A percentile compares a stretch with the other conserved stretches of the same genome.
Evolutionary conservation across 495 filamentous ascomycete genomes (phyloP).

Genomic region (Staphylotrichum tortipilum): DNA sequence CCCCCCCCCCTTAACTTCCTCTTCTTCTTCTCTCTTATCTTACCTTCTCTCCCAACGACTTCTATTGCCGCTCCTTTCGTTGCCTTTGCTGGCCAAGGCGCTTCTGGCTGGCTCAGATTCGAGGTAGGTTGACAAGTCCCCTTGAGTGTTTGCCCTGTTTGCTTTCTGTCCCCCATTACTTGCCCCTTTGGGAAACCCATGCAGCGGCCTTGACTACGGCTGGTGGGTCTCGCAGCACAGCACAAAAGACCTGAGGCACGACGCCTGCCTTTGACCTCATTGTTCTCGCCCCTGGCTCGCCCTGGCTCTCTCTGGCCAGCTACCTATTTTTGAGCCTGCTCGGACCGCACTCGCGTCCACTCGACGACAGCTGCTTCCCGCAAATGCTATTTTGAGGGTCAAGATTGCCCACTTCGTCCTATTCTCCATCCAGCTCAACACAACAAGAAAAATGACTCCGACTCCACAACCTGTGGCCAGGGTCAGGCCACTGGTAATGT

Average conservation of each 20-base stretch:
- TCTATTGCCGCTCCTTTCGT: slow-evolving; percentile 17
- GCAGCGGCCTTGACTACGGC: background rate
- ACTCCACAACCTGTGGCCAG: background rate
- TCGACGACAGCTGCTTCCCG: background rate
- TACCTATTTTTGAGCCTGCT: no score
- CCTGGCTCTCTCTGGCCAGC: no score
- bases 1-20: slow-evolving; percentile 4
- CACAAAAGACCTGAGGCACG: no score
- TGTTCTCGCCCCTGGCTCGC: no score
- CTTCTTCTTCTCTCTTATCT: no score
- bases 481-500: no score
- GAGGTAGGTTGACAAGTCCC: no score
- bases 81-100: slow-evolving; percentile 13
- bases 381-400: background rate
- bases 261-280: no score
- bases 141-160: no score
- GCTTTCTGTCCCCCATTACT: background rate
- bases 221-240: background rate
- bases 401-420: background rate
- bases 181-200: background rate
- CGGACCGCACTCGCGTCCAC: background rate
- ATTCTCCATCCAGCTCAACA: background rate
- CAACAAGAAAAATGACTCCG: background rate
- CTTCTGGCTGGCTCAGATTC: slow-evolving; percentile 1
- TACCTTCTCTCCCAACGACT: no score